Conservation (phyloP, 1,284 basidiomycete genomes). For the Apiotrichum domesticum region DNA sequence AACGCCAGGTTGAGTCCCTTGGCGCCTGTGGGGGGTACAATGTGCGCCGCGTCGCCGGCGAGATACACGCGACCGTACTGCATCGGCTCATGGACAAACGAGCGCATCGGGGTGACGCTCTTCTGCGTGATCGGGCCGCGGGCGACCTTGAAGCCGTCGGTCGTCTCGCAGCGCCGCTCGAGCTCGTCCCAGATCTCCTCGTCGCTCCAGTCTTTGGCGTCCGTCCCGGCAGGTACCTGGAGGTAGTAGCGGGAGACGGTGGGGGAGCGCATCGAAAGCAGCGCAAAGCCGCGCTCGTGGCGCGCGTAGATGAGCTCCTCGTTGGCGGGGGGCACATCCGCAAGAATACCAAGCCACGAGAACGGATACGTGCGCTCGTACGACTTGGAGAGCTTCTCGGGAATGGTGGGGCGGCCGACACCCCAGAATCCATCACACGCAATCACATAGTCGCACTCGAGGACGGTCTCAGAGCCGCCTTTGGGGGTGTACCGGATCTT, state of each 20-base stretch:
- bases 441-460: slow-evolving; percentile 15
- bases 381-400: slow-evolving; percentile 9
- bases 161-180: slow-evolving; percentile 12
- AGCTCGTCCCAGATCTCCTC: slow-evolving; percentile 19
- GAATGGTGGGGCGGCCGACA: slow-evolving; percentile 16
- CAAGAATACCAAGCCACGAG: slow-evolving; percentile 19
- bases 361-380: slow-evolving; percentile 20
- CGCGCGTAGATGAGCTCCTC: slow-evolving; percentile 21
- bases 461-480: slow-evolving; percentile 5
- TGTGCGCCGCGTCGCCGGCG: slow-evolving; percentile 20
- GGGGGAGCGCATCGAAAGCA: slow-evolving; percentile 17
- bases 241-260: slow-evolving; percentile 19
- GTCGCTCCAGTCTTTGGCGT: slow-evolving; percentile 17
- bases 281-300: slow-evolving; percentile 14
- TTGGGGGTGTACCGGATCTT: slow-evolving; percentile 14
- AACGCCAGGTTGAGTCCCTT: slow-evolving; percentile 20
- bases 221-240: slow-evolving; percentile 17
- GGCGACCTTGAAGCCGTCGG: slow-evolving; percentile 18
- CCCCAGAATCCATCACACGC: slow-evolving; percentile 19
- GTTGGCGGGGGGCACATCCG: slow-evolving; percentile 18
- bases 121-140: slow-evolving; percentile 17
- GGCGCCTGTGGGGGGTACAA: slow-evolving; percentile 18
- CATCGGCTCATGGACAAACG: slow-evolving; percentile 21
- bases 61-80: slow-evolving; percentile 18
- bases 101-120: slow-evolving; percentile 19